These are phyloP conservation scores for Yamadazyma taylorii DNA, from an alignment of 1,139 yeast genomes.

Conservation along the genomic window DNA sequence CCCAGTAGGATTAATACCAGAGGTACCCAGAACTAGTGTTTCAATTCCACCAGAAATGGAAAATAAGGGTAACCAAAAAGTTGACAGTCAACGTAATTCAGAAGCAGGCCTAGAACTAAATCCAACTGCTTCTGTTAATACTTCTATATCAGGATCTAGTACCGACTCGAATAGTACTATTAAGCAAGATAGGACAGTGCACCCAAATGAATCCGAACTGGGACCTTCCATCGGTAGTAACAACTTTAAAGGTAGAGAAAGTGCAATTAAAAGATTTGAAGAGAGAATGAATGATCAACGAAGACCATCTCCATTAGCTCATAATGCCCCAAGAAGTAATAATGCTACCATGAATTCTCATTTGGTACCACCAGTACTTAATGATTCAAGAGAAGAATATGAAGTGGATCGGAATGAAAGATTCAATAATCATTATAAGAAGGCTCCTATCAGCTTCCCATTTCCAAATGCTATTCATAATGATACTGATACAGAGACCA, in stretches of 20 bases:
- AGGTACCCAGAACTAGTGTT: constrained; percentile 24
- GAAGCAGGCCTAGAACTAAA: neutral
- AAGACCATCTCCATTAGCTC: constrained; percentile 17
- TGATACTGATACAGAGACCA: constrained; percentile 35
- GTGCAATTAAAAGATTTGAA: neutral
- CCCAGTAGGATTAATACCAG: constrained; percentile 37
- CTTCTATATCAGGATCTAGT: neutral
- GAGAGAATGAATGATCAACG: constrained; percentile 8
- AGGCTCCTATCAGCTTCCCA: constrained; percentile 38
- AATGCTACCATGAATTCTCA: constrained; percentile 16
- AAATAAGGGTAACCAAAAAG: neutral
- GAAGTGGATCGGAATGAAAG: constrained; percentile 16
- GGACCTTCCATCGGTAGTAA: neutral
- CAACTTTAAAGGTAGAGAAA: neutral
- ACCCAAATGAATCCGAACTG: neutral
- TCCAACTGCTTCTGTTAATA: neutral
- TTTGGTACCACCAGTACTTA: constrained; percentile 1
- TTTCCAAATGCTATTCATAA: constrained; percentile 44
- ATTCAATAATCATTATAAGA: constrained; percentile 49
- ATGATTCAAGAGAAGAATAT: neutral
- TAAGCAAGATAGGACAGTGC: neutral
- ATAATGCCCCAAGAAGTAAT: constrained; percentile 14
- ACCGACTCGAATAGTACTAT: neutral
- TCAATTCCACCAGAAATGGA: constrained; percentile 13
- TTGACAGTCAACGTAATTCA: neutral